phyloP scores from a whole-genome alignment of 495 filamentous ascomycete genomes.

The Penicillium egyptiacum region DNA sequence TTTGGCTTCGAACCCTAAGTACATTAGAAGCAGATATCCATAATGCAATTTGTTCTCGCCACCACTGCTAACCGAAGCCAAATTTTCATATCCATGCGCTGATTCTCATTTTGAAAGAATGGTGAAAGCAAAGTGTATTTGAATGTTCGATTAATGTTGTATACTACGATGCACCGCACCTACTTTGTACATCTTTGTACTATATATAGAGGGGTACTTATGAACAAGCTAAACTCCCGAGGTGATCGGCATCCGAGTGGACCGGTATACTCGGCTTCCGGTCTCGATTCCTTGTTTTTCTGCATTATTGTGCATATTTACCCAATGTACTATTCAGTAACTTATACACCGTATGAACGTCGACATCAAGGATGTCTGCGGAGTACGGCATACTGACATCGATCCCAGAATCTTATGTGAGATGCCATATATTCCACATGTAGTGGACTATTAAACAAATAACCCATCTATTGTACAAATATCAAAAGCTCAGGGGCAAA shows the following conservation, averaged over 20 bases:
- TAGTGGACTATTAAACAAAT: not conserved
- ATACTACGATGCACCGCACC: not conserved
- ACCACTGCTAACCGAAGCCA: not conserved
- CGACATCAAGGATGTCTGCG: not conserved
- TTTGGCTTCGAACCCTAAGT: not conserved
- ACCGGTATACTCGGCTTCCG: conserved; percentile 6
- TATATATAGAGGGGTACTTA: not conserved
- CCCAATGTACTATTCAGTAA: no score
- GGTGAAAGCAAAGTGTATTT: not conserved
- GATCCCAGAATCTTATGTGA: not conserved
- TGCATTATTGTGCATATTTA: not conserved
- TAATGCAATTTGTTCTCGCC: not conserved
- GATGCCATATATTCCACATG: not conserved
- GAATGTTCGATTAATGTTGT: not conserved
- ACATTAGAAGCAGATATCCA: not conserved
- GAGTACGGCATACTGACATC: conserved; percentile 6
- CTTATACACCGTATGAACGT: not conserved
- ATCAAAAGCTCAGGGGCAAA: not conserved
- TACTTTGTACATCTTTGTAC: no score
- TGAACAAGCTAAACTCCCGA: not conserved
- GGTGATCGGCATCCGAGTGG: conserved; percentile 17
- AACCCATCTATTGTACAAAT: no score
- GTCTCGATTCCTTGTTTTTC: conserved; percentile 17
- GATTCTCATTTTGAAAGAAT: not conserved
- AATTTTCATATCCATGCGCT: not conserved